Base-by-base conservation (phyloP, 2,329 filamentous ascomycete genomes). In the Pseudocercospora fuligena region DNA sequence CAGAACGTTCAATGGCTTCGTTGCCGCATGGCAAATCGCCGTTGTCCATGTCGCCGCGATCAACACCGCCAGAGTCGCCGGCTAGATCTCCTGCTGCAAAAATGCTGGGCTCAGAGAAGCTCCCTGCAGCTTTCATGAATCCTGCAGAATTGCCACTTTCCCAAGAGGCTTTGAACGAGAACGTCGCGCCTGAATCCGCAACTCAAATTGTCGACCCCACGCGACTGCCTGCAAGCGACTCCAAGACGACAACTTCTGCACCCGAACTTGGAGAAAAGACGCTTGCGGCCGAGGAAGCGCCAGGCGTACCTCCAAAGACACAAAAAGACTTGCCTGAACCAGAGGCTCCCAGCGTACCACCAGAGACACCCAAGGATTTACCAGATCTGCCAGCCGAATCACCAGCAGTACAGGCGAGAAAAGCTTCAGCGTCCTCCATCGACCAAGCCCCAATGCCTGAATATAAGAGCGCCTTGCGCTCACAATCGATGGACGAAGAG, bases 401-500 rank as follows among this genome's bases (percentile, higher is more conserved):
- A 21, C 4, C 31, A 14, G 19, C 14, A 43, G 19, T 9, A 12
- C 29, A 58, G 31, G 31, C n/a, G 19, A 31, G 33, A 2, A 58
- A 58, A 23, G 29, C n/a, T n/a, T 23, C 56, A n/a, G n/a, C 8
- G 14, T 47, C 43, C 14, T 29, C 43, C 4, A 31, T 47, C 11
- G 59, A 33, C n/a, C 59, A 31, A 40, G 23, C 59, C 9, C 23
- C 43, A n/a, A 56, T 56, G 51, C 25, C 51, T 31, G 51, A 56
- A n/a, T 58, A 40, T 19, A 53, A 62, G 12, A 62, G 27, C 51
- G 51, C 23, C 16, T 27, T 62, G 54, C 60, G 65, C 56, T 63
- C 64, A 23, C 58, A 64, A 23, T 71, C 67, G 14, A 29, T 66
- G 49, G 74, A 79, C 75, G 78, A 86, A 75, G 78, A 84, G 63